Evolutionary conservation across 2,329 filamentous ascomycete genomes (phyloP).

Genomic region (Penicillium sp.): DNA sequence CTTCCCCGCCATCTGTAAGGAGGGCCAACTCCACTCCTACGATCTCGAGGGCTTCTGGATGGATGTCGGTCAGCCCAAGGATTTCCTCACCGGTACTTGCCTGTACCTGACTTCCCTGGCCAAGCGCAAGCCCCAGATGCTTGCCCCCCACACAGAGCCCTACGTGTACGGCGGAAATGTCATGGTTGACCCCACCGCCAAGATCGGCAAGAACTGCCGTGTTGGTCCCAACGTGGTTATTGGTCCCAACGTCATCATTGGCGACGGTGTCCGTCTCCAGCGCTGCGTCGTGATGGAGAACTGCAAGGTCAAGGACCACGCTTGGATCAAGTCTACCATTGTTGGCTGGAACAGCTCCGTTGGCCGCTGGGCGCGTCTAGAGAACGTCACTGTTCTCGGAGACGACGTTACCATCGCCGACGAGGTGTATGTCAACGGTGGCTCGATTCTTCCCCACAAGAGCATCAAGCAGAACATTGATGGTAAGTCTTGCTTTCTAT

Average conservation of each 20-base stretch:
- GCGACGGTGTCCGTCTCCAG: constrained; percentile 91
- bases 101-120: constrained; percentile 90
- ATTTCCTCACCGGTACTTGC: constrained; percentile 94
- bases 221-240: constrained; percentile 97
- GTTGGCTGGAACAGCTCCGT: constrained; percentile 98
- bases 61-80: constrained; percentile 98
- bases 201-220: constrained; percentile 97
- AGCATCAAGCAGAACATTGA: constrained; percentile 98
- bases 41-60: constrained; percentile 99
- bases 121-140: constrained; percentile 83
- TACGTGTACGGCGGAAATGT: constrained; percentile 94
- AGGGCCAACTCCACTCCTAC: constrained; percentile 90
- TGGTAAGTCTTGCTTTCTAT: constrained; percentile 46
- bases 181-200: constrained; percentile 86
- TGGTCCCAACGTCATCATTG: constrained; percentile 85
- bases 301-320: constrained; percentile 96
- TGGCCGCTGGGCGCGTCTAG: constrained; percentile 90
- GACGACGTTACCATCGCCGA: constrained; percentile 98
- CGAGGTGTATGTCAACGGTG: constrained; percentile 97
- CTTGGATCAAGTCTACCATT: constrained; percentile 98
- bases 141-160: constrained; percentile 69
- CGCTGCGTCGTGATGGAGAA: constrained; percentile 84
- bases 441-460: constrained; percentile 94
- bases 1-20: constrained; percentile 88
- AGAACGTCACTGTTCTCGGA: constrained; percentile 96